These are phyloP conservation scores for Wickerhamiella cacticola DNA, from an alignment of 805 yeast genomes.

Conservation along the genomic window DNA sequence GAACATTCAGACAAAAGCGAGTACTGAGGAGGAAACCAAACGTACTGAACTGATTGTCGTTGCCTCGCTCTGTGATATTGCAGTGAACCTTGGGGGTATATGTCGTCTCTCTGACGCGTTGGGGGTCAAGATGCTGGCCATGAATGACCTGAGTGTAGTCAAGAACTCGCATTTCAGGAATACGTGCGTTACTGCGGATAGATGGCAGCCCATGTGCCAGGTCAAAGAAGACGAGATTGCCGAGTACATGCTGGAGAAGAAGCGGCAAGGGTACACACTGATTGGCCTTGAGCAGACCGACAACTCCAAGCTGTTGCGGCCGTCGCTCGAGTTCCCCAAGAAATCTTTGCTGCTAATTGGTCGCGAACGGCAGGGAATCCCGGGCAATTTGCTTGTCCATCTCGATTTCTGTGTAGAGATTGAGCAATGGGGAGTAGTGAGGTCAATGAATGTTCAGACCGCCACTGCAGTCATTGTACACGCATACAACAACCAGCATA, in stretches of 20 bases:
- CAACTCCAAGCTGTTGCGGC: slow-evolving; percentile 59
- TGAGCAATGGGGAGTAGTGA: slow-evolving; percentile 79
- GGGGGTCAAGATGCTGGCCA: slow-evolving; percentile 73
- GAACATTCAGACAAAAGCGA: slow-evolving; percentile 69
- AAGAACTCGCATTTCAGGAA: slow-evolving; percentile 59
- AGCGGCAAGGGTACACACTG: slow-evolving; percentile 66
- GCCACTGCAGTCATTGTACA: slow-evolving; percentile 92
- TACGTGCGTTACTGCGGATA: slow-evolving; percentile 90
- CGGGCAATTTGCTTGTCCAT: slow-evolving; percentile 70
- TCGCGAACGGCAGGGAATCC: slow-evolving; percentile 81
- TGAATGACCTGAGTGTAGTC: slow-evolving; percentile 56
- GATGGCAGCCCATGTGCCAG: slow-evolving; percentile 88
- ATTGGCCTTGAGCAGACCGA: slow-evolving; percentile 92
- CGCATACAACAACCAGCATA: slow-evolving; percentile 43
- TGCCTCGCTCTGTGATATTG: slow-evolving; percentile 80
- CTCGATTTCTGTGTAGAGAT: slow-evolving; percentile 82
- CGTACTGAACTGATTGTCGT: slow-evolving; percentile 85
- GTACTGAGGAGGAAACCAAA: slow-evolving; percentile 35
- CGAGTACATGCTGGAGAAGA: slow-evolving; percentile 46
- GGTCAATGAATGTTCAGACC: slow-evolving; percentile 95
- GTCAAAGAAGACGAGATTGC: slow-evolving; percentile 48
- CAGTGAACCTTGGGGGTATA: slow-evolving; percentile 89
- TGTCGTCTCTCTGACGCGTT: slow-evolving; percentile 85
- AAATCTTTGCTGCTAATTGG: slow-evolving; percentile 74
- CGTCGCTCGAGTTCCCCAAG: slow-evolving; percentile 56